Base-by-base conservation (phyloP, 129 eudicot species). In the Tagetes patula region DNA sequence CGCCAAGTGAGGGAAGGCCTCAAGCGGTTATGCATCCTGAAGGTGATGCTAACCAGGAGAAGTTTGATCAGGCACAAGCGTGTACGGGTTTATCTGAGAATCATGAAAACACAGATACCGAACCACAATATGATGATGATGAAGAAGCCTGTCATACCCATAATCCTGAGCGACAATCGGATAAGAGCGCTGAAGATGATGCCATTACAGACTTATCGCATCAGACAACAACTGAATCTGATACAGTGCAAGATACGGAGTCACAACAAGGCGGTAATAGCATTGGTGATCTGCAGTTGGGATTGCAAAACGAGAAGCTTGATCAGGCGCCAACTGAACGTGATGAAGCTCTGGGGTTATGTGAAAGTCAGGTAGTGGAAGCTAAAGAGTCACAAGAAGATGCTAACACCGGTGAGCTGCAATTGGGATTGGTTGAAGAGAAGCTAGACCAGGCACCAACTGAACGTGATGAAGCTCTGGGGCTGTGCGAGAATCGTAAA, bases 1-100 rank as follows among this genome's bases (percentile, higher is more conserved):
- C 59, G 33, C 45, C 65, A 30, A 38, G 13, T 10, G 76, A 74
- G 2, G 42, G 33, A 20, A 20, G 27, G 27, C 27, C 27, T 20
- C 27, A 20, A 20, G 27, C 27, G 3, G 46, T 27, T 6, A 45
- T 9, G 27, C 70, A 60, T 45, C n/a, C 47, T 4, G 43, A n/a
- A 53, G 76, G 69, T 40, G 66, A 38, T 67, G 64, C 37, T 3
- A 42, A 31, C 46, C 48, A 1, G 34, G 65, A 14, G 61, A 73
- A 41, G 79, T 60, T n/a, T 7, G 82, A 6, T 48, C 39, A 45
- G 52, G 54, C 32, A 40, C 67, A 71, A 4, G 40, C 62, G 8
- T 46, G 33, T 31, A 4, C 49, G 3, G 33, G 69, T 38, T 65
- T 40, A 43, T 30, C 3, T 1, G 67, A 71, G 67, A 41, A 71